phyloP scores from a whole-genome alignment of 2,329 filamentous ascomycete genomes.

The Knufia petricola region DNA sequence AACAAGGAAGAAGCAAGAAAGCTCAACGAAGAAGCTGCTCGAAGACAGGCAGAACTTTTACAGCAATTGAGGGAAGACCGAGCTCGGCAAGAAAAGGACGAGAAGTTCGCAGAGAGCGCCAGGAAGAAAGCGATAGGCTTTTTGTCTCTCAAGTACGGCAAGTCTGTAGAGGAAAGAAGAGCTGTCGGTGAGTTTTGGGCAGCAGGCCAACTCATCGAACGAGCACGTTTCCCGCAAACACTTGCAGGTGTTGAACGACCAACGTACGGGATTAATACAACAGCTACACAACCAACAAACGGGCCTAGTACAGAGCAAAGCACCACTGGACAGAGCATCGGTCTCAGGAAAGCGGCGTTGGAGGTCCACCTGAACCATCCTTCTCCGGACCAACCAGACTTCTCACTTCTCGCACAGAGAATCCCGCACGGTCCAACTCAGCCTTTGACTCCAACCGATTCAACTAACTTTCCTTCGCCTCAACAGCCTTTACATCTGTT shows the following conservation, averaged over 20 bases:
- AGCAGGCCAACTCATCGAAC: not conserved
- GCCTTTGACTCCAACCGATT: not conserved
- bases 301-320: not conserved
- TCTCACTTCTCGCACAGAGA: not conserved
- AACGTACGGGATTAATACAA: not conserved
- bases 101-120: not conserved
- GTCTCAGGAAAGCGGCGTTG: not conserved
- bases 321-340: not conserved
- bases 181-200: not conserved
- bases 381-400: not conserved
- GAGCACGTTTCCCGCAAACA: too few relatives aligned
- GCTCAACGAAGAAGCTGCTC: not conserved
- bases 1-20: not conserved
- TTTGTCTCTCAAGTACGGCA: constrained; percentile 7
- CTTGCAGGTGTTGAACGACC: too few relatives aligned
- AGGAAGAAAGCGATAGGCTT: not conserved
- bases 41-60: not conserved
- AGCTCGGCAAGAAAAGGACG: not conserved
- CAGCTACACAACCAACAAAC: not conserved
- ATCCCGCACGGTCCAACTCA: not conserved
- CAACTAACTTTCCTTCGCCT: not conserved
- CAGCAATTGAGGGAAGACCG: not conserved
- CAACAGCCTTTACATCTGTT: too few relatives aligned
- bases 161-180: constrained; percentile 1
- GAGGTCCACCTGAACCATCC: not conserved